A percentile compares a stretch with the other conserved stretches of the same genome.
phyloP scores from a whole-genome alignment of 2,329 filamentous ascomycete genomes.

The Epichloe gansuensis region DNA sequence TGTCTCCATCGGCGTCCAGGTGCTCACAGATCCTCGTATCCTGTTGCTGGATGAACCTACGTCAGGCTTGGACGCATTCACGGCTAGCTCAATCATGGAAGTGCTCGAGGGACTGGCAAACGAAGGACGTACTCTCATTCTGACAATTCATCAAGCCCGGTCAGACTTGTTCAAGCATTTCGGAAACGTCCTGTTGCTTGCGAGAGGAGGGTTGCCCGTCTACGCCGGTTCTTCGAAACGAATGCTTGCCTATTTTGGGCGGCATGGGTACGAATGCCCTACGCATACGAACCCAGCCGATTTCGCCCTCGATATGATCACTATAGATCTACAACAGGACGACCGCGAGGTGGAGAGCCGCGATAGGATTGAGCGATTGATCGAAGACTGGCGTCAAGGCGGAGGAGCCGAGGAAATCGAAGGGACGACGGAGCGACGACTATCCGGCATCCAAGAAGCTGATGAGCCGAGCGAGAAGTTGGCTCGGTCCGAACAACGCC shows the following conservation, averaged over 20 bases:
- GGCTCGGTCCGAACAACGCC: not conserved
- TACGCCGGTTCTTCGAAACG: slow-evolving; percentile 50
- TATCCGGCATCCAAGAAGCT: slow-evolving; percentile 18
- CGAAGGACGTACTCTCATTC: slow-evolving; percentile 59
- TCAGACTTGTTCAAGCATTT: slow-evolving; percentile 62
- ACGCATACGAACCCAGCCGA: slow-evolving; percentile 63
- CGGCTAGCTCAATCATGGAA: slow-evolving; percentile 63
- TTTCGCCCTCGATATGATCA: slow-evolving; percentile 65
- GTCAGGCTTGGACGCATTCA: slow-evolving; percentile 65
- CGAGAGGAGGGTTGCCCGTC: slow-evolving; percentile 53
- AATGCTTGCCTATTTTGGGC: slow-evolving; percentile 54
- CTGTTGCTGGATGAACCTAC: slow-evolving; percentile 66
- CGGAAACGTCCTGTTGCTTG: slow-evolving; percentile 57
- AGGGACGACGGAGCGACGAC: slow-evolving; percentile 5
- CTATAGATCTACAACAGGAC: slow-evolving; percentile 57
- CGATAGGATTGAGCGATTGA: slow-evolving; percentile 46
- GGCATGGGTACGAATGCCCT: slow-evolving; percentile 50
- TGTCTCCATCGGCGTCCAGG: slow-evolving; percentile 65
- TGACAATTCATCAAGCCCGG: slow-evolving; percentile 69
- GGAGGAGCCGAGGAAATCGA: slow-evolving; percentile 8
- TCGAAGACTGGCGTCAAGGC: slow-evolving; percentile 40
- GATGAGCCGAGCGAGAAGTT: slow-evolving; percentile 14
- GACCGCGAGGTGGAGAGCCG: slow-evolving; percentile 49
- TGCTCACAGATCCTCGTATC: slow-evolving; percentile 61
- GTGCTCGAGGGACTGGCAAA: slow-evolving; percentile 57